Conservation (phyloP, 1,284 basidiomycete species). For the Trametes pubescens region DNA sequence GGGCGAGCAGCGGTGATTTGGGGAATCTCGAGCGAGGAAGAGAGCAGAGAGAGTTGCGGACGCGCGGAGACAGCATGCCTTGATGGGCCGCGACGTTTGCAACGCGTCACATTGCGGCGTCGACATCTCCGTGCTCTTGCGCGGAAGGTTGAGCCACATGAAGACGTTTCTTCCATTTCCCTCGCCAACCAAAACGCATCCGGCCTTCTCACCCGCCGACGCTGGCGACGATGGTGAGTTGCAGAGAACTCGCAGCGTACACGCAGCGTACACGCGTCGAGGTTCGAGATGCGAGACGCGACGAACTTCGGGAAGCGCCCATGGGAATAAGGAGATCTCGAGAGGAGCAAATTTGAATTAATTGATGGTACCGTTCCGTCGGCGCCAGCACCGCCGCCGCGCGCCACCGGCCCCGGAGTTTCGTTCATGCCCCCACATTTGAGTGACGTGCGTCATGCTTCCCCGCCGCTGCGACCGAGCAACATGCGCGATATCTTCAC, state of each 20-base stretch:
- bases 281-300: background rate
- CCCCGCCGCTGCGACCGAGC: background rate
- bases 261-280: background rate
- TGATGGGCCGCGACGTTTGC: background rate
- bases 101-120: background rate
- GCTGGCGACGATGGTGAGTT: background rate
- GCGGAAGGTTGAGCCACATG: background rate
- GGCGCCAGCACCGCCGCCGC: conserved; percentile 1
- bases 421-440: conserved; percentile 9
- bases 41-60: background rate
- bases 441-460: background rate
- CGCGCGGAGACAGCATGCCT: background rate
- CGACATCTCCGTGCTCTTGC: background rate
- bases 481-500: background rate
- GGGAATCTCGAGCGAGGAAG: background rate
- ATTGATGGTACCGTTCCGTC: background rate
- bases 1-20: background rate
- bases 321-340: background rate
- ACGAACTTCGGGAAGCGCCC: background rate
- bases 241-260: too few relatives aligned
- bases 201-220: background rate
- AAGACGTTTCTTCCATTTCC: background rate
- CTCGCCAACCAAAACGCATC: too few relatives aligned
- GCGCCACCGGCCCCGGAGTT: background rate
- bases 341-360: background rate